A percentile compares a stretch with the other conserved stretches of the same genome.
Evolutionary conservation across 2,329 filamentous ascomycete species (phyloP).

Genomic region (Cercospora nicotianae): DNA sequence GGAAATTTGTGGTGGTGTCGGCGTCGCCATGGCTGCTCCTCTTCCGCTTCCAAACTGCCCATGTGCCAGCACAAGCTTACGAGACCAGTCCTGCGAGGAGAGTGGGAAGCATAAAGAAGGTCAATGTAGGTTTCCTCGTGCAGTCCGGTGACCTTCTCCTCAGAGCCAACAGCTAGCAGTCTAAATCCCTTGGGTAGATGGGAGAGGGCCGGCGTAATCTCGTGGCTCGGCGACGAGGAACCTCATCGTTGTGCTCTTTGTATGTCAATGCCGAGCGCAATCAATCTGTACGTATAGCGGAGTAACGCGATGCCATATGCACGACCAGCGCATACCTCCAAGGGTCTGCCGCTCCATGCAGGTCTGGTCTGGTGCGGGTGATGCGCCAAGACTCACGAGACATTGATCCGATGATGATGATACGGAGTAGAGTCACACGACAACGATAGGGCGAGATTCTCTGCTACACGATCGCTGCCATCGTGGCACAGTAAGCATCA

Average conservation of each 20-base stretch:
- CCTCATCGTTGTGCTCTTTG: not conserved
- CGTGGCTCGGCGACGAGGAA: slow-evolving; percentile 10
- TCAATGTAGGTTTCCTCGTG: not conserved
- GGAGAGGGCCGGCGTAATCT: slow-evolving; percentile 11
- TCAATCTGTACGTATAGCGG: slow-evolving; percentile 3
- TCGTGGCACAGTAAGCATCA: not conserved
- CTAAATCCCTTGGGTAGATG: not conserved
- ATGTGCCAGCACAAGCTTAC: slow-evolving; percentile 1
- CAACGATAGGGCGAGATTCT: not conserved
- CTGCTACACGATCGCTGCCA: not conserved
- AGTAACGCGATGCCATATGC: slow-evolving; percentile 7
- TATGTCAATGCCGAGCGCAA: slow-evolving; percentile 1
- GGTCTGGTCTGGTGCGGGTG: not conserved
- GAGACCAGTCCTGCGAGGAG: not conserved
- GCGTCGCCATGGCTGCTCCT: slow-evolving; percentile 8
- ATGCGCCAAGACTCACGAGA: not conserved
- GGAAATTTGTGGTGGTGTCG: slow-evolving; percentile 5
- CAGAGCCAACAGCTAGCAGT: not conserved
- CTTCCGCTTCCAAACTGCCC: not conserved
- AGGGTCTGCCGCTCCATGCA: slow-evolving; percentile 8
- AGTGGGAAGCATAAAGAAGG: not conserved
- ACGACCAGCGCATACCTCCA: slow-evolving; percentile 12
- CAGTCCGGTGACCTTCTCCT: not conserved
- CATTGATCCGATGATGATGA: not conserved
- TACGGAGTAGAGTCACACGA: not conserved